phyloP scores from a whole-genome alignment of 176 grass and related monocot species.

The Aegilops speltoides region DNA sequence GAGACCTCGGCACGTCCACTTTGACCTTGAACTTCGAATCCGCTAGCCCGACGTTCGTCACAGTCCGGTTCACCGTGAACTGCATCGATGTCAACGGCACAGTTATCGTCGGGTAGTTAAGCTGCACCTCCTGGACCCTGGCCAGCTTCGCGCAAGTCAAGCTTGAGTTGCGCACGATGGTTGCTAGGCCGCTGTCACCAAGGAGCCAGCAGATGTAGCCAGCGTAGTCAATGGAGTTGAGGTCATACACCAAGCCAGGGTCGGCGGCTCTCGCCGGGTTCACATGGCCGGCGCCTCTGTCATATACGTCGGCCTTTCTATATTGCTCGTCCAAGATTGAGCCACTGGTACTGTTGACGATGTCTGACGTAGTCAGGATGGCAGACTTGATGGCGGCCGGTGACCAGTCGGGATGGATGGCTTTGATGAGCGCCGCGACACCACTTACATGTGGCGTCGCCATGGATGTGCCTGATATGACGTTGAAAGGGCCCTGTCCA shows the following conservation, averaged over 20 bases:
- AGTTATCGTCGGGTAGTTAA: constrained; percentile 4
- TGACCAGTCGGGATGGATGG: constrained; percentile 29
- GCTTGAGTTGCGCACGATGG: background rate
- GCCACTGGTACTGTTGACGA: background rate
- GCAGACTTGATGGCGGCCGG: constrained; percentile 42
- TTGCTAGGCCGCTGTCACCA: background rate
- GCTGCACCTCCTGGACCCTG: background rate
- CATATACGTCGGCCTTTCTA: background rate
- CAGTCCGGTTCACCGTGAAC: background rate
- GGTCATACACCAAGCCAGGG: background rate
- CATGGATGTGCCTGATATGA: constrained; percentile 61
- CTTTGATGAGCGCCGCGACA: constrained; percentile 43
- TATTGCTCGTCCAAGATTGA: background rate
- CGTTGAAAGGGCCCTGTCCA: constrained; percentile 5
- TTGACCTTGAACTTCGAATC: too few relatives aligned
- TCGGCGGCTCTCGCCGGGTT: background rate
- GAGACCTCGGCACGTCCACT: background rate
- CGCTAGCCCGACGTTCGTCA: background rate
- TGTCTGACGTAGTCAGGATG: constrained; percentile 46
- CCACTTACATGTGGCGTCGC: constrained; percentile 48
- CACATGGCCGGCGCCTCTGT: background rate
- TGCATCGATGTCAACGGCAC: background rate
- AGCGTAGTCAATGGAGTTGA: background rate
- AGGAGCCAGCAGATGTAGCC: background rate
- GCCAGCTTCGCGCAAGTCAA: background rate